A percentile compares a stretch with the other conserved stretches of the same genome.
phyloP scores from a whole-genome alignment of 2,329 filamentous ascomycete genomes.

The Pyricularia sp. region DNA sequence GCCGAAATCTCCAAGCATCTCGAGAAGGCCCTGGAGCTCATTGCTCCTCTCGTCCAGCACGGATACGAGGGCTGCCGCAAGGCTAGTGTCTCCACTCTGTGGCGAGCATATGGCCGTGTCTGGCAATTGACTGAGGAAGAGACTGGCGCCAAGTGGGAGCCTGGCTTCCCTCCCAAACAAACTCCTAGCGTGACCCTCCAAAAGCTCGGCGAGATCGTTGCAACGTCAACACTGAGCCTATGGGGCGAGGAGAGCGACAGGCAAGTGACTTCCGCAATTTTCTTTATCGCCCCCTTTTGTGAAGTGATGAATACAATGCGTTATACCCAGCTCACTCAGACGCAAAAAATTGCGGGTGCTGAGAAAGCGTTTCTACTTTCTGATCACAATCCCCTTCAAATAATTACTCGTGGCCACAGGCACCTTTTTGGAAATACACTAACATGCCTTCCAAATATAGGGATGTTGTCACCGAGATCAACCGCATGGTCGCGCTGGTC shows the following conservation, averaged over 20 bases:
- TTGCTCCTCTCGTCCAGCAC: constrained; percentile 77
- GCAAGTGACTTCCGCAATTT: constrained; percentile 51
- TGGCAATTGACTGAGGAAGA: constrained; percentile 80
- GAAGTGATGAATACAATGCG: constrained; percentile 79
- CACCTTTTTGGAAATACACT: constrained; percentile 20
- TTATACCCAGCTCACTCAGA: constrained; percentile 99
- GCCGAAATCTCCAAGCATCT: constrained; percentile 71
- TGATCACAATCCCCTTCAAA: constrained; percentile 18
- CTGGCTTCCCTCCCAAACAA: constrained; percentile 75
- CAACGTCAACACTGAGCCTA: constrained; percentile 72
- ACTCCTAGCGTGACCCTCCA: constrained; percentile 70
- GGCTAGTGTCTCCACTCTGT: constrained; percentile 81
- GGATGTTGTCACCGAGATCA: constrained; percentile 86
- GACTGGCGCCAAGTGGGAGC: constrained; percentile 73
- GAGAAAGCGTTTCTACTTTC: constrained; percentile 64
- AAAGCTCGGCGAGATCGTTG: constrained; percentile 78
- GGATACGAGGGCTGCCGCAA: constrained; percentile 89
- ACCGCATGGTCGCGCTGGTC: constrained; percentile 83
- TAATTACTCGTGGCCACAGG: not conserved
- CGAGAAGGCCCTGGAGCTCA: constrained; percentile 75
- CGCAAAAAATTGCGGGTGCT: constrained; percentile 74
- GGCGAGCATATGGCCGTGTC: constrained; percentile 86
- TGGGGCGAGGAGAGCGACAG: constrained; percentile 90
- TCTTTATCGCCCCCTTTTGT: constrained; percentile 5
- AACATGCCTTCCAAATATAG: constrained; percentile 37